Base-by-base conservation (phyloP, 1,284 basidiomycete species). In the Microbotryomycetes sp. region DNA sequence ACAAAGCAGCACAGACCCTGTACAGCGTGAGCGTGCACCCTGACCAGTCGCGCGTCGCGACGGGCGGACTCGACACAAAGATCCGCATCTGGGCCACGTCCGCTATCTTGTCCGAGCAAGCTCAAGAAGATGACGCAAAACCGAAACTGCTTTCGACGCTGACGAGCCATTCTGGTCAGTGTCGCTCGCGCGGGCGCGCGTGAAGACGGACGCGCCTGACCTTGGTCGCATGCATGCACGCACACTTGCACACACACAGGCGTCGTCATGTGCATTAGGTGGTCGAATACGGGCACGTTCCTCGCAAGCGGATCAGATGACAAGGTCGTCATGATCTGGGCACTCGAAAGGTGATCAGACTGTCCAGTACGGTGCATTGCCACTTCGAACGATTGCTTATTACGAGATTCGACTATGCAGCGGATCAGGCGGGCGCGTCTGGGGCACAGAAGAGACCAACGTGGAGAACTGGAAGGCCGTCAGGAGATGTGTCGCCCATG, bases 401-500 rank as follows among this genome's bases (percentile, higher is more conserved):
- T n/a, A n/a, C n/a, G n/a, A n/a, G n/a, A n/a, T n/a, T n/a, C n/a
- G n/a, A n/a, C n/a, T n/a, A n/a, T 13, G 2, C 68, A 91, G 89
- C 26, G 81, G 81, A 45, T 86, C 88, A 27, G 84, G 84, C 57
- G 89, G 91, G 18, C 88, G 87, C 73, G 85, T 92, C 2, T 96
- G 89, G 83, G 91, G 92, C 3, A 87, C 88, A 24, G 89, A 91
- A 69, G 91, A 94, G 73, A 83, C 91, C 64, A 96, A 94, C 73
- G 83, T 97, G n/a, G 96, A 98, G 76, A 89, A 88, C 35, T 98
- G 94, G 94, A 94, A 93, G 73, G 89, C 92, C 3, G 76, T 93
- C 70, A 89, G 91, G 65, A 82, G 93, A 48, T 78, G 98, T 3
- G 88, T 91, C 27, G 96, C 91, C 0, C 94, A 98, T 74, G 88